Evolutionary conservation across 495 filamentous ascomycete species (phyloP), one percentile per base, ranked within the genome.

Genomic region (Penicillium ochrochloron): DNA sequence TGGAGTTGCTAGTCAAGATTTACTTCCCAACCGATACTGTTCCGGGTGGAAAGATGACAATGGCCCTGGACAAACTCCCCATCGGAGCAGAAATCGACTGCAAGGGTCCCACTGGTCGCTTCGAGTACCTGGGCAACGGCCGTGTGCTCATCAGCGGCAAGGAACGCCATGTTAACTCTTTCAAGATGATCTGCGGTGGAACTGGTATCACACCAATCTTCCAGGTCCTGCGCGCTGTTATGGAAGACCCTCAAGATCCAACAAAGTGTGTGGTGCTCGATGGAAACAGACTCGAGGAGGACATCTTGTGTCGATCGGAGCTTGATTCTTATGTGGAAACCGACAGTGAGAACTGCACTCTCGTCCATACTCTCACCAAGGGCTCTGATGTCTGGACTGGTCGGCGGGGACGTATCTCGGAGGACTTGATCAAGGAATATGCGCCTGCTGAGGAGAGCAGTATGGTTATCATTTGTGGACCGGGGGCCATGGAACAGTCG

Each of bases 161-260:
- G 37, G 75, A 84, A 63, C 75, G 90, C 15, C 75, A 65, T 2
- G 86, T 97, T 1, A 82, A 82, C 44, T 83, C 81, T 27, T 93
- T 98, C 75, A 80, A 88, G 66, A 97, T 98, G 94, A 90, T 98
- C 55, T 95, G 91, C 64, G 94, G 85, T 33, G 94, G 94, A 39
- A 91, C 86, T 3, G 94, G 94, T 3, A 92, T 98, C 68, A 98
- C 94, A 44, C 94, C 94, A 1, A 91, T 97, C 60, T 97, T 89
- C 78, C 91, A 96, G 65, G 92, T 97, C 1, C 80, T 97, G 39
- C 81, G 92, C 33, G 92, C 92, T 5, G 86, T 95, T 2, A 85
- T 92, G 77, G 79, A 84, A 51, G 83, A 91, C 66, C 60, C 63
- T 4, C 65, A 81, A 11, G 89, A 91, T 72, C 63, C 70, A 0